Evolutionary conservation across 129 eudicot species (phyloP).

Genomic region (Saussurea involucrata): DNA sequence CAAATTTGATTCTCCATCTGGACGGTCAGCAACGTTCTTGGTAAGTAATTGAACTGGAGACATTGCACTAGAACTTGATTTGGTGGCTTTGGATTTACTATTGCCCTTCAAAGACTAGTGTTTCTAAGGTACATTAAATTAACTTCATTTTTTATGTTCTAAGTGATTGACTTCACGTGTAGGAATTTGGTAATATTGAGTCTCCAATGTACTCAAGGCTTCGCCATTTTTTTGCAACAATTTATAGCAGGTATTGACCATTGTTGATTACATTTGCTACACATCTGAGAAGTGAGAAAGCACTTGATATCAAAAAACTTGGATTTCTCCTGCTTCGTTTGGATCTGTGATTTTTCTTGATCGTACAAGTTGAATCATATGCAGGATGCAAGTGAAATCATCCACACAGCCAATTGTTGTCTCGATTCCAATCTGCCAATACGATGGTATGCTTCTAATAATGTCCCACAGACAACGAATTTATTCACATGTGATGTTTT

Average conservation of each 20-base stretch:
- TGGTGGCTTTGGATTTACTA: neutral
- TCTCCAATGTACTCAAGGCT: conserved; percentile 91
- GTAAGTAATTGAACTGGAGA: conserved; percentile 30
- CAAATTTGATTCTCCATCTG: conserved; percentile 82
- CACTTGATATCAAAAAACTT: neutral
- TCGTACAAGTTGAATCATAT: neutral
- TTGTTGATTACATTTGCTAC: neutral
- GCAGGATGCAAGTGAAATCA: conserved; percentile 98
- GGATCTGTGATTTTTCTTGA: neutral
- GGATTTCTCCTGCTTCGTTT: neutral
- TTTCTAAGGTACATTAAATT: neutral
- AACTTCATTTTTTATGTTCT: neutral
- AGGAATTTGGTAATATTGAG: conserved; percentile 98
- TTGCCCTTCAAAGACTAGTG: neutral
- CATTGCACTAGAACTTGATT: neutral
- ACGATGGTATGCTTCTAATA: conserved; percentile 60
- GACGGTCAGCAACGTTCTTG: conserved; percentile 87
- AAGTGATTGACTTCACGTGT: conserved; percentile 24
- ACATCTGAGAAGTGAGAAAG: neutral
- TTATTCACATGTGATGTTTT: neutral
- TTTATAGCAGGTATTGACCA: conserved; percentile 60
- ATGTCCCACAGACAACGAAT: neutral
- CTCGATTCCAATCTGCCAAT: conserved; percentile 80
- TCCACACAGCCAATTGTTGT: conserved; percentile 77
- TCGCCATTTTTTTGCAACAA: conserved; percentile 79